Base-by-base conservation (phyloP, 2,329 filamentous ascomycete species). In the Fusarium devonianum region DNA sequence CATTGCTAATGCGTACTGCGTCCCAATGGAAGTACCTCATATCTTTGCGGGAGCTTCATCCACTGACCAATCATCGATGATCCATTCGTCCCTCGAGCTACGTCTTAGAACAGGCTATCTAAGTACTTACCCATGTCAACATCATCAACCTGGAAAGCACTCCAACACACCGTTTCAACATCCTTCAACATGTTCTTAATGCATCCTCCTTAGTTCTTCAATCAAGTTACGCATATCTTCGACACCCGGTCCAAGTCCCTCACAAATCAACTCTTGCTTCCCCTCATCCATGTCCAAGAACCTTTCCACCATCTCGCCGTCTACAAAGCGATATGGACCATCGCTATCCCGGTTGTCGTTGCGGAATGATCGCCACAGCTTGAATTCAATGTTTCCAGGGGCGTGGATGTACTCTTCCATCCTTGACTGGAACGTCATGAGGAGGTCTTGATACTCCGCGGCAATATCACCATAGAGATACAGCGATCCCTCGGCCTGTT, bases 391-490 rank as follows among this genome's bases (percentile, higher is more conserved):
- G 36, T 86, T 76, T 0, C 94, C 94, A 0, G 88, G 82, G 1
- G 84, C 85, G 25, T 82, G 75, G 19, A 96, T 79, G 5, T 83
- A 77, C 4, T 80, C 76, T 5, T 88, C 84, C 47, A 97, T 81
- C 26, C 81, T 83, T 0, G 77, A 75, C 69, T 99, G 94, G 44
- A 99, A 84, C 1, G 84, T 84, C 73, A 97, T 87, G 18, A 99
- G 81, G 10, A 96, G 77, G 61, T 96, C 88, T 66, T 91, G 87
- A 42, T 89, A 84, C 4, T 80, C 70, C 0, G 88, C 78, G 3
- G 86, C 79, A 58, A 99, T 91, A 6, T 88, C 82, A 1, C 89
- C 91, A 64, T 94, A 93, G 57, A 99, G 84, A 71, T 96, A 97
- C 37, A 99, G 87, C 0, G 88, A 88, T 18, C 94, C 94, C 70